Percentiles rank a stretch among this genome's conserved stretches.
Conservation (phyloP, 129 eudicot genomes). For the Tanacetum coccineum region DNA sequence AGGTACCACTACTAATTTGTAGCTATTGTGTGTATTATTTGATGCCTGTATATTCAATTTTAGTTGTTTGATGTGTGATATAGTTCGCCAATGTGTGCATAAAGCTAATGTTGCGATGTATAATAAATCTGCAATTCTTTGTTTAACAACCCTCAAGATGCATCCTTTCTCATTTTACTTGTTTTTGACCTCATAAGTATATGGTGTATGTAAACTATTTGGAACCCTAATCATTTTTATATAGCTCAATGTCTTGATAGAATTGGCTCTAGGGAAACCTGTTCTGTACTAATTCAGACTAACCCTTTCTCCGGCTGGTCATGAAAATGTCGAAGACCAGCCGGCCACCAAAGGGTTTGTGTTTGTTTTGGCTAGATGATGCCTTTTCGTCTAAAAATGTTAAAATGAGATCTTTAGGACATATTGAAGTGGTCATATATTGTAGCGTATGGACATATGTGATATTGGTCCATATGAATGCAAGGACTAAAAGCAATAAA, state of each 20-base stretch:
- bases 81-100: slow-evolving; percentile 23
- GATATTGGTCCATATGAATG: slow-evolving; percentile 22
- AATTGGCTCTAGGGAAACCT: neutral
- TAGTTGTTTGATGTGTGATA: slow-evolving; percentile 31
- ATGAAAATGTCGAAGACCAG: neutral
- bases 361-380: neutral
- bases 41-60: slow-evolving; percentile 25
- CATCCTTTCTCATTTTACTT: slow-evolving; percentile 25
- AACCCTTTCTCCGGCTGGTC: neutral
- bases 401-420: slow-evolving; percentile 19
- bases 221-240: neutral
- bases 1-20: slow-evolving; percentile 30
- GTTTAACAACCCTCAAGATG: slow-evolving; percentile 17
- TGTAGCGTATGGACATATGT: slow-evolving; percentile 19
- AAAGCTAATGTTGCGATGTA: slow-evolving; percentile 22
- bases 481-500: slow-evolving; percentile 16
- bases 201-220: neutral
- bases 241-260: neutral
- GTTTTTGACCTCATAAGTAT: slow-evolving; percentile 19
- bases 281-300: neutral
- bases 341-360: neutral
- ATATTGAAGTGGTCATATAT: slow-evolving; percentile 18
- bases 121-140: slow-evolving; percentile 30
- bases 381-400: slow-evolving; percentile 19
- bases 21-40: slow-evolving; percentile 20